Percentiles rank a stretch among this genome's conserved stretches.
These are phyloP conservation scores for Holtermannia corniformis DNA, from an alignment of 768 basidiomycete species.

Conservation along the genomic window DNA sequence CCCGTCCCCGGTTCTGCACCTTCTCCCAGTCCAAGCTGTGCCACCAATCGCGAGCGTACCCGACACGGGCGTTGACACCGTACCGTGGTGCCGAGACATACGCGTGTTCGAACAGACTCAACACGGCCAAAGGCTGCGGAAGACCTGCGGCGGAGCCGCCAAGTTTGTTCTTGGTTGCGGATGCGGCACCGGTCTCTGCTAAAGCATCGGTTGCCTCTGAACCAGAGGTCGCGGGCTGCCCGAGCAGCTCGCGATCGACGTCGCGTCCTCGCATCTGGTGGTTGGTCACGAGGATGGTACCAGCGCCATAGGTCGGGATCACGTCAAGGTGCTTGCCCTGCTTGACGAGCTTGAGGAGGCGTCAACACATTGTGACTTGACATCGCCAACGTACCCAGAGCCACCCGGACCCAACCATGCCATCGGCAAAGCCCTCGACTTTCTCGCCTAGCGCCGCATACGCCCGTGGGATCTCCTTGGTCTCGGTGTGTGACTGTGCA, in stretches of 20 bases:
- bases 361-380: background rate
- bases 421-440: conserved; percentile 33
- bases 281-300: conserved; percentile 64
- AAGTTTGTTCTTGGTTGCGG: background rate
- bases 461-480: conserved; percentile 16
- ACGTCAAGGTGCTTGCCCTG: conserved; percentile 56
- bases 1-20: conserved; percentile 9
- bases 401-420: conserved; percentile 37
- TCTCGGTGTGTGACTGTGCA: conserved; percentile 11
- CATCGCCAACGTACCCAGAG: conserved; percentile 41
- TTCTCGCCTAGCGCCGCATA: conserved; percentile 25
- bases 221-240: background rate
- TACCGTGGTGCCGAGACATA: conserved; percentile 29
- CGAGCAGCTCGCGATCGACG: background rate
- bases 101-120: conserved; percentile 37
- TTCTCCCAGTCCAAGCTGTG: conserved; percentile 32
- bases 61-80: conserved; percentile 28
- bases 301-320: conserved; percentile 77
- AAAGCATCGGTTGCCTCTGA: background rate
- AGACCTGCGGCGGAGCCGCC: background rate
- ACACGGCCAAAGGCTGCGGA: conserved; percentile 30
- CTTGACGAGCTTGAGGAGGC: conserved; percentile 55
- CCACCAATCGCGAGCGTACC: conserved; percentile 38
- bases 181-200: too few relatives aligned
- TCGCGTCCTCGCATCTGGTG: conserved; percentile 34